Evolutionary conservation across 305 asterid species (phyloP), one percentile per base, ranked within the genome.

Genomic region (Rubia peregrina): DNA sequence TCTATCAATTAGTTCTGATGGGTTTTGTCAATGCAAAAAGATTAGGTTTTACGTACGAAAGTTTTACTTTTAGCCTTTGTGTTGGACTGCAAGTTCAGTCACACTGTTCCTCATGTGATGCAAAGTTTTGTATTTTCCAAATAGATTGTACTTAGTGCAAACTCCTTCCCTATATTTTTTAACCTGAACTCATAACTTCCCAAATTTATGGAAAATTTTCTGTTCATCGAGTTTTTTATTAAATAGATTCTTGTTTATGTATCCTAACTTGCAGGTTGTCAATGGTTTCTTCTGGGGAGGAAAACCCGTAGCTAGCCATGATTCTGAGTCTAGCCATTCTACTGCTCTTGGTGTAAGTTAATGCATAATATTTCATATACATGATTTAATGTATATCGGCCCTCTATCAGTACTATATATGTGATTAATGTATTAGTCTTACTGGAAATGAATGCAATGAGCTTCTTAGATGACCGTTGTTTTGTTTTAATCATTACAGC

Each of bases 311-410:
- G 77, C 83, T 79, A 70, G 71, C 78, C 81, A 81, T 66, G 88
- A 86, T 75, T 75, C 78, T 11, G 64, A 80, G 51, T 77, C 82
- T 61, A 81, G 61, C 64, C 83, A 68, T 66, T 63, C 79, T 59
- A 89, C 98, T 65, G 89, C 94, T 74, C 92, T 91, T 77, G 98
- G 98, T 76, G 98, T 91, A 81, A 86, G 96, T 84, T 65, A 80
- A 73, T 49, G 65, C 30, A 26, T 55, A 42, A 38, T 60, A 48
- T 57, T 70, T 9, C 68, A 66, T 40, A 53, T 16, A 41, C 40
- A 11, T 75, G 26, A 70, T 38, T 65, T 42, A 48, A 26, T 62
- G 14, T 11, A 33, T 71, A 7, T 21, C 62, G 49, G 70, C 14
- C 72, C 24, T 68, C 55, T 13, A 22, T 69, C 60, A 36, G 59